These are phyloP conservation scores for Wickerhamomyces mucosus DNA, from an alignment of 805 yeast genomes.

Conservation along the genomic window DNA sequence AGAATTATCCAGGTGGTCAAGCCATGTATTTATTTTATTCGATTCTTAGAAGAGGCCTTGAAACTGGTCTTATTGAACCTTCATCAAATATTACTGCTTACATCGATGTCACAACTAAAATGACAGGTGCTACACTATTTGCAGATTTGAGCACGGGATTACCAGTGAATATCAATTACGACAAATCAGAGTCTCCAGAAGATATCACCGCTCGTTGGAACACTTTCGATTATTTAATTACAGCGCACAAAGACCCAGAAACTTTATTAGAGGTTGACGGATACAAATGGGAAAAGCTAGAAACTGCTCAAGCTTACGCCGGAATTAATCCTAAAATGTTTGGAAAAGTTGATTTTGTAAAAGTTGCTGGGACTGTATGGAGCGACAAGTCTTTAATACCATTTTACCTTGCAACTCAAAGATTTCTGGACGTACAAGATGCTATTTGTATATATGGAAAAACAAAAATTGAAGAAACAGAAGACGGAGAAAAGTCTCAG, in stretches of 20 bases:
- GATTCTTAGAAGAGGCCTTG: constrained; percentile 2
- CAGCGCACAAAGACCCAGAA: constrained; percentile 18
- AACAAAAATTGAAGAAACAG: too few species aligned
- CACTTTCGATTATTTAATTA: constrained; percentile 41
- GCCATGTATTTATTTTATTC: constrained; percentile 37
- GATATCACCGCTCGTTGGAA: constrained; percentile 34
- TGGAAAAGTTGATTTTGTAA: constrained; percentile 5
- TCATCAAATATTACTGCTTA: constrained; percentile 39
- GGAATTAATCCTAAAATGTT: constrained; percentile 26
- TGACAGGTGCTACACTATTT: constrained; percentile 80
- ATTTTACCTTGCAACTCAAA: too few species aligned
- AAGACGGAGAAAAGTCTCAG: too few species aligned
- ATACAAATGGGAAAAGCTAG: constrained; percentile 35
- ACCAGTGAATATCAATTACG: constrained; percentile 38
- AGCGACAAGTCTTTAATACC: constrained; percentile 9
- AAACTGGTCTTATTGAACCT: constrained; percentile 7
- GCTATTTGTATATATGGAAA: too few species aligned
- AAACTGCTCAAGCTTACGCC: constrained; percentile 28
- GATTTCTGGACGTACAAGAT: too few species aligned
- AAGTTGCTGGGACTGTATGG: constrained; percentile 2
- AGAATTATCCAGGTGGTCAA: constrained; percentile 85
- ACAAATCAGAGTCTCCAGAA: constrained; percentile 56
- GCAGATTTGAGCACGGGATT: constrained; percentile 39
- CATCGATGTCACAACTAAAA: constrained; percentile 71
- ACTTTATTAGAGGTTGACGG: constrained; percentile 19